Percentiles rank a stretch among this genome's conserved stretches.
These are phyloP conservation scores for Lichtheimia hyalospora DNA, from an alignment of 371 early-diverging fungal species.

Conservation along the genomic window DNA sequence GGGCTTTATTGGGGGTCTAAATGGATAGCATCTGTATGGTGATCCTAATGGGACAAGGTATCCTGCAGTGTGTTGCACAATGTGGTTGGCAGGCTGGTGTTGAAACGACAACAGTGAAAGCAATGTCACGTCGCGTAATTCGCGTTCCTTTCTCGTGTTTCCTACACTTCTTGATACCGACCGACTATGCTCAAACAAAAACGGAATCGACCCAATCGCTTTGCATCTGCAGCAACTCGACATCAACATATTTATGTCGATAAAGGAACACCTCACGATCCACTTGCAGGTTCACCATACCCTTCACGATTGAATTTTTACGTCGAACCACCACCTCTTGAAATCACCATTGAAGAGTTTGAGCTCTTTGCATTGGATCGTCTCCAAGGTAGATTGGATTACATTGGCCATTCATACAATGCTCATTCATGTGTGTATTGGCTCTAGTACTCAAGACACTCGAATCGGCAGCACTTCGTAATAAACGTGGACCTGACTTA, in stretches of 20 bases:
- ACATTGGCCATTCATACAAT: background rate
- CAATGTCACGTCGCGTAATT: too few relatives aligned
- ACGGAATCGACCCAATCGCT: conserved; percentile 9
- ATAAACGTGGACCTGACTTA: conserved; percentile 64
- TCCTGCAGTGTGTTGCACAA: too few relatives aligned
- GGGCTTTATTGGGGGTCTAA: too few relatives aligned
- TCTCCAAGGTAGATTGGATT: conserved; percentile 65
- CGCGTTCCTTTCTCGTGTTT: too few relatives aligned
- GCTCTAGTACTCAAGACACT: conserved; percentile 78
- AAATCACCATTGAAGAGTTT: conserved; percentile 90
- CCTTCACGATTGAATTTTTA: conserved; percentile 85
- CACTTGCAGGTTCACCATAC: conserved; percentile 37
- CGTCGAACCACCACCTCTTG: conserved; percentile 66
- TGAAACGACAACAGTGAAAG: too few relatives aligned
- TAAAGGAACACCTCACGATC: conserved; percentile 1
- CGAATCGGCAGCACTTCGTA: conserved; percentile 79
- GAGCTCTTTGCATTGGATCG: conserved; percentile 91
- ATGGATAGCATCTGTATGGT: too few relatives aligned
- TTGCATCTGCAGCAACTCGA: conserved; percentile 13
- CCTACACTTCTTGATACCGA: too few relatives aligned
- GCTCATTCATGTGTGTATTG: background rate
- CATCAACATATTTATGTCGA: conserved; percentile 14
- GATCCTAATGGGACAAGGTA: too few relatives aligned
- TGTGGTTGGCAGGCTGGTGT: too few relatives aligned
- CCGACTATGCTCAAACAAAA: too few relatives aligned